Base-by-base conservation (phyloP, 148 eudicot species). In the Spergularia bocconei region DNA sequence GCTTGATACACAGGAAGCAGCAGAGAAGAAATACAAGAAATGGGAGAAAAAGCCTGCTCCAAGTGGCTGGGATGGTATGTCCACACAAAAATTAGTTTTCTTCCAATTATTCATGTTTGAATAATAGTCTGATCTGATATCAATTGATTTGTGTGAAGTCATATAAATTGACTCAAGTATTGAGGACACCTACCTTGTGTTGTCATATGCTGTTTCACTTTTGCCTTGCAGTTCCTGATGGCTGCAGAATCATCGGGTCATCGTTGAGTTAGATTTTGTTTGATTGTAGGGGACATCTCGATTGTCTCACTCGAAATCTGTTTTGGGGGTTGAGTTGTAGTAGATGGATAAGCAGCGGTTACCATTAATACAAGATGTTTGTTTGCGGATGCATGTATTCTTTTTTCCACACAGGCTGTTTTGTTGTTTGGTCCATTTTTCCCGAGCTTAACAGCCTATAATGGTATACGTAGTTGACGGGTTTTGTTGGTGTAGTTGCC, bases 31-130 rank as follows among this genome's bases (percentile, higher is more conserved):
- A 77, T 95, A 95, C 76, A 92, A 95, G 85, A 95, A 92, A 76
- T 89, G 99, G 98, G 97, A 95, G 76, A 95, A 95, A 77, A 86
- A 86, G 54, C 98, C 92, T 78, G 97, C 99, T 81, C 98, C 99
- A 72, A 75, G 69, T 81, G 99, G 99, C 54, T 92, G 98, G 98
- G 98, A 95, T 86, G 98, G 98, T 95, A 89, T 71, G 85, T 29
- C 68, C 1, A 51, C 56, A 44, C 11, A 11, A 15, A 47, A 5
- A 5, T 50, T 29, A n/a, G 16, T 17, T 39, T n/a, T 60, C 9
- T 29, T 61, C 53, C 19, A 21, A 8, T 52, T 20, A 25, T 65
- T 8, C 6, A 39, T 5, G 55, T 56, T 11, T 36, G 19, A 39
- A 25, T 36, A n/a, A 64, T 33, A 53, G 25, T 74, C 5, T 41